Base-by-base conservation (phyloP, 441 rosid genomes). In the Monsonia emarginata region DNA sequence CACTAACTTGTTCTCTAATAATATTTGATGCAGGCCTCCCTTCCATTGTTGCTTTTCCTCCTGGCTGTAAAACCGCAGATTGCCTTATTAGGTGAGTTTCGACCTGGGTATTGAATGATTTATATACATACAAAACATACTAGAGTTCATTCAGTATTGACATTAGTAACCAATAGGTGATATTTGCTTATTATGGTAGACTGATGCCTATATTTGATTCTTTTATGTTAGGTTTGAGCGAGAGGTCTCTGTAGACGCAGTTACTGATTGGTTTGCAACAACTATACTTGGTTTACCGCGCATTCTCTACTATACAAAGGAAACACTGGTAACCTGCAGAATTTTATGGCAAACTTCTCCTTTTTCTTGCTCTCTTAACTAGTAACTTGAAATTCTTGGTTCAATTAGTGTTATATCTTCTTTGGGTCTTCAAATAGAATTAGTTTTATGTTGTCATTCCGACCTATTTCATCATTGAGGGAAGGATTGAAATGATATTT, bases 221-320 rank as follows among this genome's bases (percentile, higher is more conserved):
- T 68, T n/a, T 64, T 65, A 26, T 76, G 63, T 70, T 70, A 94
- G 99, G 88, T 88, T 83, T 83, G 89, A 83, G 66, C 96, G 90
- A 72, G 91, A 84, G 68, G 81, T 85, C 30, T 87, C 95, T 31
- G 73, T 83, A 46, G 96, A 94, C 80, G 84, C 91, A 65, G 80
- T 94, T 67, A 82, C 87, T 5, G 91, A 89, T 80, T 91, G 99
- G 99, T 84, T 89, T 78, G 89, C 97, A 0, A 86, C 89, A 38
- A 63, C 72, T 26, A 74, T 91, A 19, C 87, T 94, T 66, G 71
- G 78, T 61, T 84, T 94, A 74, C 97, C 97, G 68, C 90, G 97
- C 76, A 86, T 94, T 79, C 84, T 84, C 62, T 94, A 88, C 81
- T 73, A 88, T 73, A 79, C 96, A 65, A 89, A 83, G 84, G 99